Evolutionary conservation across 768 basidiomycete genomes (phyloP).

Genomic region (Scleroderma citrinum): DNA sequence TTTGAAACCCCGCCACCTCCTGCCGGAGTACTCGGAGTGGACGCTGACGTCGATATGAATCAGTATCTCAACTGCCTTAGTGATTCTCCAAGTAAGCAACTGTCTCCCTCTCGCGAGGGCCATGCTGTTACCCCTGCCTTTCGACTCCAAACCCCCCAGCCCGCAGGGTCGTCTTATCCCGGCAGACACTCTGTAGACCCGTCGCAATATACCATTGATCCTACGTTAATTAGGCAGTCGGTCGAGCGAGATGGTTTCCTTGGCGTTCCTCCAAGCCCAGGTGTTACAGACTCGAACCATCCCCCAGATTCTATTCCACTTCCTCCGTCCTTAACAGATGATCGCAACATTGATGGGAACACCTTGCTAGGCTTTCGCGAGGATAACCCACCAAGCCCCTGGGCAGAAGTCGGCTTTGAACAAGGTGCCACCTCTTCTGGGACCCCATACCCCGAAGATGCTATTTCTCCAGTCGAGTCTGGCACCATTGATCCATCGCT

Average conservation of each 20-base stretch:
- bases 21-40: conserved; percentile 1
- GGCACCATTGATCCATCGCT: conserved; percentile 29
- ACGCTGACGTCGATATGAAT: conserved; percentile 20
- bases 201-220: conserved; percentile 6
- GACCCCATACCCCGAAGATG: background rate
- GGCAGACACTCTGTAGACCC: conserved; percentile 4
- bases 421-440: background rate
- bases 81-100: conserved; percentile 15
- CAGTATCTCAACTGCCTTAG: conserved; percentile 22
- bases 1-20: background rate
- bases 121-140: conserved; percentile 4
- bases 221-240: conserved; percentile 2
- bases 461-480: background rate
- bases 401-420: conserved; percentile 2
- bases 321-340: background rate
- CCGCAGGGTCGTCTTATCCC: background rate
- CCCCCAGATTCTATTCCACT: background rate
- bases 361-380: conserved; percentile 1
- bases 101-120: background rate
- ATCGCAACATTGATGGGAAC: conserved; percentile 4
- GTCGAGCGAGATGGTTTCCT: conserved; percentile 17
- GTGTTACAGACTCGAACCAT: background rate
- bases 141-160: conserved; percentile 5
- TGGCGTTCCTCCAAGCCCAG: conserved; percentile 24
- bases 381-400: background rate